Percentiles rank a stretch among this genome's conserved stretches.
Conservation (phyloP, 2,329 filamentous ascomycete species). For the Aspergillus sp. region DNA sequence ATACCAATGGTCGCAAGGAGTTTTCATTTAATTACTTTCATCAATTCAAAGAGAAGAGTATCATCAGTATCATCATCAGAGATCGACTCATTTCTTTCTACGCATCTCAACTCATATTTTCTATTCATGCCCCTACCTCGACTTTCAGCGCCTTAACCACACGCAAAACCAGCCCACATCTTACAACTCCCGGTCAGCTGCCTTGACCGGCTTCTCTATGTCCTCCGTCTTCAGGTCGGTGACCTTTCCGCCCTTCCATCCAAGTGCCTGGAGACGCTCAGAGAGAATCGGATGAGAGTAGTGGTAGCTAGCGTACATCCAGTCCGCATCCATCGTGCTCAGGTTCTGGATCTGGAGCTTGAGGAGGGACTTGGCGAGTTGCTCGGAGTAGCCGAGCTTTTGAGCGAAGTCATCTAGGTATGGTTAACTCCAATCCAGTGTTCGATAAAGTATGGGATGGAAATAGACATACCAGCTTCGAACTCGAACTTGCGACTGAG, state of each 20-base stretch:
- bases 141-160: not conserved
- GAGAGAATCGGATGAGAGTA: constrained; percentile 95
- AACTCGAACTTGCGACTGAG: constrained; percentile 93
- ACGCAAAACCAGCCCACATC: constrained; percentile 3
- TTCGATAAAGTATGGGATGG: constrained; percentile 5
- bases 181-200: constrained; percentile 69
- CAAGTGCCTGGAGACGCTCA: constrained; percentile 82
- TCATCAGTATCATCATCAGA: no score
- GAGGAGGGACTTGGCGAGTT: constrained; percentile 81
- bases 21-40: not conserved
- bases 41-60: not conserved
- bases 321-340: constrained; percentile 97
- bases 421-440: constrained; percentile 9
- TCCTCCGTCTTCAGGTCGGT: constrained; percentile 44
- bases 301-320: constrained; percentile 97
- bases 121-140: not conserved
- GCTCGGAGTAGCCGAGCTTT: constrained; percentile 69
- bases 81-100: not conserved
- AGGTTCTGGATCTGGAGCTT: constrained; percentile 98
- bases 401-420: constrained; percentile 70
- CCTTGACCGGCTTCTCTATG: constrained; percentile 55
- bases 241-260: constrained; percentile 61
- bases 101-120: no score
- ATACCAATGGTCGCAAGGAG: no score
- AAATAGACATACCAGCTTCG: constrained; percentile 59